Percentiles rank a stretch among this genome's conserved stretches.
phyloP scores from a whole-genome alignment of 192 early-diverging fungal species.

The Funneliformis geosporum region DNA sequence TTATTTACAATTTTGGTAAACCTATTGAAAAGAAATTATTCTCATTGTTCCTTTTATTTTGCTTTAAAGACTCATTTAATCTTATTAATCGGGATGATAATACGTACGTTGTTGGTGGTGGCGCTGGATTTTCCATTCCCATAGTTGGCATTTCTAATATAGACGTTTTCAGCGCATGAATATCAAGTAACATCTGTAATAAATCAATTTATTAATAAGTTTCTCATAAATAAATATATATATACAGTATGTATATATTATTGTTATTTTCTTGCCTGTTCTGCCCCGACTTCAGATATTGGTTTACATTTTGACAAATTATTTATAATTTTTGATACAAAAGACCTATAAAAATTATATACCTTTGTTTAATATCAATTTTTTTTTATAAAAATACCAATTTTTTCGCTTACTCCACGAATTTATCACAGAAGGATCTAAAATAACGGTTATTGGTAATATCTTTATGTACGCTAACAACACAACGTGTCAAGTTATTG shows the following conservation, averaged over 20 bases:
- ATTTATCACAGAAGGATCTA: conserved; percentile 88
- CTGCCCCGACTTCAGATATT: conserved; percentile 92
- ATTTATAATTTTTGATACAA: conserved; percentile 66
- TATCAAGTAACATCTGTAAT: conserved; percentile 83
- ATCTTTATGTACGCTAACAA: conserved; percentile 59
- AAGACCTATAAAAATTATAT: conserved; percentile 50
- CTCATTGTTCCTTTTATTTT: too few relatives aligned
- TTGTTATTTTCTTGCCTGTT: conserved; percentile 63
- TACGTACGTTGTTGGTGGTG: conserved; percentile 64
- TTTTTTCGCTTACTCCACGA: conserved; percentile 71
- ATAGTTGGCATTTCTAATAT: conserved; percentile 75
- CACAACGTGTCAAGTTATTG: conserved; percentile 53
- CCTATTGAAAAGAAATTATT: conserved; percentile 42
- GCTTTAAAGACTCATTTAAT: background rate
- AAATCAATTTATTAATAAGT: background rate
- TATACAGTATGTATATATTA: background rate
- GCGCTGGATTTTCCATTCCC: conserved; percentile 50
- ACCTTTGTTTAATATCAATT: background rate
- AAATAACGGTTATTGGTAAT: conserved; percentile 79
- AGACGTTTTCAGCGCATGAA: conserved; percentile 85
- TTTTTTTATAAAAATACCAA: conserved; percentile 12
- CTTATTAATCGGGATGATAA: background rate
- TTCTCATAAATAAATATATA: background rate
- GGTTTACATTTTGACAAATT: conserved; percentile 77
- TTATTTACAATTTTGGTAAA: conserved; percentile 83